Evolutionary conservation across 2,329 filamentous ascomycete species (phyloP).

Genomic region (Dactylellina leptospora): DNA sequence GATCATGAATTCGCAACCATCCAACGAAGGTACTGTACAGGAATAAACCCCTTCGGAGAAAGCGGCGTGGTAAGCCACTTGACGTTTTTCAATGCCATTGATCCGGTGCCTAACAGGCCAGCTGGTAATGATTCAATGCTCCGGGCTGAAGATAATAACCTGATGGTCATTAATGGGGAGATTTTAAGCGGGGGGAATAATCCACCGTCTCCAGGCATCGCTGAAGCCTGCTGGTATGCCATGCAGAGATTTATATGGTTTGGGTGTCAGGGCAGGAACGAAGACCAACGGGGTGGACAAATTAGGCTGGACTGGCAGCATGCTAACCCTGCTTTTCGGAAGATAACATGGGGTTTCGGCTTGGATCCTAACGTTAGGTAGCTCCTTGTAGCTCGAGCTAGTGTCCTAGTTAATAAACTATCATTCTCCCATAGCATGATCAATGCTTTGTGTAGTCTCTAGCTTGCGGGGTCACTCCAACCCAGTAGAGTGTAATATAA

Average conservation of each 20-base stretch:
- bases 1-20: neutral
- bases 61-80: neutral
- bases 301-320: neutral
- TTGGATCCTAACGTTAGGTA: neutral
- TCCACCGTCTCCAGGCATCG: neutral
- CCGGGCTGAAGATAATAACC: too few relatives aligned
- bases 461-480: too few relatives aligned
- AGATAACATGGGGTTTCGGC: neutral
- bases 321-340: too few relatives aligned
- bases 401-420: too few relatives aligned
- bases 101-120: too few relatives aligned
- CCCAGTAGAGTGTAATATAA: too few relatives aligned
- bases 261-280: slow-evolving; percentile 11
- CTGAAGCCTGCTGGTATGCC: slow-evolving; percentile 1
- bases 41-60: neutral
- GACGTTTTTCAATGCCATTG: neutral
- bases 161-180: neutral
- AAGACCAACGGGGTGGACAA: slow-evolving; percentile 24
- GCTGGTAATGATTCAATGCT: too few relatives aligned
- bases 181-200: neutral
- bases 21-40: neutral
- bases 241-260: neutral
- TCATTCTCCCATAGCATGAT: too few relatives aligned
- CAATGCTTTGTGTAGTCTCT: too few relatives aligned
- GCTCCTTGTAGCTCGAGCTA: too few relatives aligned